Base-by-base conservation (phyloP, 805 yeast genomes). In the Limtongia smithiae region DNA sequence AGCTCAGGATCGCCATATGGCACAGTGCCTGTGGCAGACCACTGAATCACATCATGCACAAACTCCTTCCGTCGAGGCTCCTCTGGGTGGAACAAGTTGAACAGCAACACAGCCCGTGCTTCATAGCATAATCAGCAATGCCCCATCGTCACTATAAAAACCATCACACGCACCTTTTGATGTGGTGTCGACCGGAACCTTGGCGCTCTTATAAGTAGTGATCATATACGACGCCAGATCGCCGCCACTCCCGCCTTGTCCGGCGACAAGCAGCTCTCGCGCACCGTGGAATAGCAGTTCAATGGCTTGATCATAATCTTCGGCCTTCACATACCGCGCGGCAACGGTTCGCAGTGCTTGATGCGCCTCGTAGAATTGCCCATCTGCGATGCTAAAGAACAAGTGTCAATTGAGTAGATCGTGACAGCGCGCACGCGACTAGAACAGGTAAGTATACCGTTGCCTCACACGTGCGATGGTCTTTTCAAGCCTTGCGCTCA, bases 331-430 rank as follows among this genome's bases (percentile, higher is more conserved):
- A 62, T 85, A 84, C 63, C 98, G 75, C 58, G 89, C 89, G 36
- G 86, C 85, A 46, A 91, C 85, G 4, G 97, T 88, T 62, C 96
- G 74, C 44, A 93, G 75, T 0, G 96, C 90, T 67, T 93, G 97
- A 65, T 91, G 96, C 0, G 97, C 97, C 65, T 93, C 98, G 65
- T 91, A 91, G 69, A 76, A 88, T 47, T 89, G 85, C 2, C 86
- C 87, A 42, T 76, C 76, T 43, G 76, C 78, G 55, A 91, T 83
- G 60, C 85, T 82, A 22, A 5, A 28, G 18, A n/a, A n/a, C n/a
- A n/a, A n/a, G n/a, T n/a, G n/a, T n/a, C n/a, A n/a, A n/a, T n/a
- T n/a, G n/a, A n/a, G n/a, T n/a, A n/a, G n/a, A n/a, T n/a, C n/a
- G n/a, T n/a, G n/a, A n/a, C n/a, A n/a, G n/a, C n/a, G n/a, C n/a